These are phyloP conservation scores for Inosperma sp. DNA, from an alignment of 768 basidiomycete genomes.

Conservation along the genomic window DNA sequence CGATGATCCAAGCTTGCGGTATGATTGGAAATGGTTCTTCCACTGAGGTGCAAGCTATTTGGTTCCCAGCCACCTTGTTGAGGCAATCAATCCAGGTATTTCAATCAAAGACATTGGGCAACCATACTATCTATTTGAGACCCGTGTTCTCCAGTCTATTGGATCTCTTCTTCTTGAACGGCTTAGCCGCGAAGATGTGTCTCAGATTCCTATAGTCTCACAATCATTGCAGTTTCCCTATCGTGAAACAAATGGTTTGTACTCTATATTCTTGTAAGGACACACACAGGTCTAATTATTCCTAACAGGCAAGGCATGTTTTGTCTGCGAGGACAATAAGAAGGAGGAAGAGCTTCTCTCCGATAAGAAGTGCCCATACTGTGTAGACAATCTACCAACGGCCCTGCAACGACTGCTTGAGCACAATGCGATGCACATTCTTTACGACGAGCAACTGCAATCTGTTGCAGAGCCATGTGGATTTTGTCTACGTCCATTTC, in stretches of 20 bases:
- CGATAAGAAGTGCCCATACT: slow-evolving; percentile 8
- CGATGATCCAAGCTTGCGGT: slow-evolving; percentile 13
- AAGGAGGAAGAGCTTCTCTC: slow-evolving; percentile 3
- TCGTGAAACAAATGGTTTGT: background rate
- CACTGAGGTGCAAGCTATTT: background rate
- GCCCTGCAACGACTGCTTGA: slow-evolving; percentile 15
- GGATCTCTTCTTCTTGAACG: slow-evolving; percentile 1
- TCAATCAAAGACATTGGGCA: background rate
- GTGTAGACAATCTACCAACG: slow-evolving; percentile 1
- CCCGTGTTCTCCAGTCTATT: background rate
- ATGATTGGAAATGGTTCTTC: slow-evolving; percentile 21
- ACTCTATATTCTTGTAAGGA: background rate
- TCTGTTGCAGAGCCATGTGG: slow-evolving; percentile 17
- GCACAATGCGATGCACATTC: slow-evolving; percentile 20
- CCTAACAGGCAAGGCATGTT: slow-evolving; percentile 4
- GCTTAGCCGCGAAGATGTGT: background rate
- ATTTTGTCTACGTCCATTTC: slow-evolving; percentile 17
- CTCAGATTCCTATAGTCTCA: background rate
- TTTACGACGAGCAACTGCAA: slow-evolving; percentile 10
- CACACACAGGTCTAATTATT: background rate
- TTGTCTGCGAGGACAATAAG: slow-evolving; percentile 4
- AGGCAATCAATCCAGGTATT: background rate
- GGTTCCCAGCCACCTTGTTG: slow-evolving; percentile 1
- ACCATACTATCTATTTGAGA: slow-evolving; percentile 7
- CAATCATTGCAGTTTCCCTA: slow-evolving; percentile 3